Conservation (phyloP, 169 alveolate species). For the Plasmodium yoelii region DNA sequence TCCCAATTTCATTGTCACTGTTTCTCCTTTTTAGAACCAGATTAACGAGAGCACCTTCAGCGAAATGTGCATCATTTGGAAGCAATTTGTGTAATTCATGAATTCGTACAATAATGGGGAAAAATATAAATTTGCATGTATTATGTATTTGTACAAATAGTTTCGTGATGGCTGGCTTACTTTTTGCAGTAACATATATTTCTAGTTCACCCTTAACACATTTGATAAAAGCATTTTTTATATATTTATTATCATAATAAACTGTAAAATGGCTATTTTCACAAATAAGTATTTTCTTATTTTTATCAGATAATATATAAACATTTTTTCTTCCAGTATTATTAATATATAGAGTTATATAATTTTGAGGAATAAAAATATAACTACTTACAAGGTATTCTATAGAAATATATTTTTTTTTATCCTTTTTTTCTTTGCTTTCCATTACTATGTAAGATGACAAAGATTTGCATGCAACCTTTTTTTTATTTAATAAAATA, state of each 20-base stretch:
- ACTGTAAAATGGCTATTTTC: slow-evolving; percentile 25
- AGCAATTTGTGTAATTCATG: slow-evolving; percentile 24
- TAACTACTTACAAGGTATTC: slow-evolving; percentile 36
- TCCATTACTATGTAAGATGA: slow-evolving; percentile 34
- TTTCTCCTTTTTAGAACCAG: slow-evolving; percentile 12
- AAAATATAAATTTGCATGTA: slow-evolving; percentile 47
- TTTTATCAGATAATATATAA: slow-evolving; percentile 30
- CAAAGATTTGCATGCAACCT: slow-evolving; percentile 18
- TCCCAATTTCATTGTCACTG: not conserved
- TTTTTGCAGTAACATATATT: slow-evolving; percentile 9
- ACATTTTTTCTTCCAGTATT: slow-evolving; percentile 11
- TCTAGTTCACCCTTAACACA: slow-evolving; percentile 19
- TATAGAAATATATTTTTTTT: slow-evolving; percentile 29
- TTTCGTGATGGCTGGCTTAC: slow-evolving; percentile 25
- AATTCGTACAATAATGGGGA: slow-evolving; percentile 5
- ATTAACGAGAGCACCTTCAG: slow-evolving; percentile 23
- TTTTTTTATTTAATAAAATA: slow-evolving; percentile 34
- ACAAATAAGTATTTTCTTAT: slow-evolving; percentile 17
- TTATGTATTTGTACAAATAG: slow-evolving; percentile 12
- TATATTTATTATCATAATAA: slow-evolving; percentile 29
- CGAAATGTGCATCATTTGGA: slow-evolving; percentile 29
- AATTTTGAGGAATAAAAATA: slow-evolving; percentile 14
- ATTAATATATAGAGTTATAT: slow-evolving; percentile 6
- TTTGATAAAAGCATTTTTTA: slow-evolving; percentile 19
- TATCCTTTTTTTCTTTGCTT: slow-evolving; percentile 7